phyloP scores from a whole-genome alignment of 1,139 yeast species.

The Pichia sp. region DNA sequence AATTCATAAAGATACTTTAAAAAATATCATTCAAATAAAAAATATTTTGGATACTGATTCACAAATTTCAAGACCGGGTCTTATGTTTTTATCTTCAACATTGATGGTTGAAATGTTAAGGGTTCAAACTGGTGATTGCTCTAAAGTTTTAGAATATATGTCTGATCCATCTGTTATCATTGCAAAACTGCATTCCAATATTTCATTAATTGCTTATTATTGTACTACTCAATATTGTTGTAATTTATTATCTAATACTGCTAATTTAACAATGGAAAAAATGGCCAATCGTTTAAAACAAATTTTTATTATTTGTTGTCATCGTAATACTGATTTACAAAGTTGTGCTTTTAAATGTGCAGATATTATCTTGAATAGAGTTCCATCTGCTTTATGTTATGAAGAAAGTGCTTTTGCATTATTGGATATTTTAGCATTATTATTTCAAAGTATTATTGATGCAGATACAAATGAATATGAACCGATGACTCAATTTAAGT shows the following conservation, averaged over 20 bases:
- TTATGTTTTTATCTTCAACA: conserved; percentile 85
- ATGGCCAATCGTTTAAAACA: conserved; percentile 69
- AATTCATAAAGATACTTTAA: conserved; percentile 55
- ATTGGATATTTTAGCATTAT: conserved; percentile 69
- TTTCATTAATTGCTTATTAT: conserved; percentile 59
- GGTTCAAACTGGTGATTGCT: conserved; percentile 75
- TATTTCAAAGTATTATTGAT: conserved; percentile 77
- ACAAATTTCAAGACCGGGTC: conserved; percentile 65
- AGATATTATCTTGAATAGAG: conserved; percentile 54
- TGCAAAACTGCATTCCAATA: conserved; percentile 66
- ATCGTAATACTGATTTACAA: conserved; percentile 69
- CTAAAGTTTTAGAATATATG: conserved; percentile 66
- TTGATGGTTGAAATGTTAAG: conserved; percentile 73
- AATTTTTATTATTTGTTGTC: conserved; percentile 68
- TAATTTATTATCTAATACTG: conserved; percentile 27
- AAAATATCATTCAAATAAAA: conserved; percentile 22
- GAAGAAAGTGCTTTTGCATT: conserved; percentile 67
- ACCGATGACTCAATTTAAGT: conserved; percentile 64
- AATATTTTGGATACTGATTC: conserved; percentile 31
- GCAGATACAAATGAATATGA: conserved; percentile 84
- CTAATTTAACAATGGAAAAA: conserved; percentile 46
- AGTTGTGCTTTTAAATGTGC: conserved; percentile 77
- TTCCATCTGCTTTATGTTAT: conserved; percentile 83
- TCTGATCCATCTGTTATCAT: conserved; percentile 78
- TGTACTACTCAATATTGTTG: conserved; percentile 51